Evolutionary conservation across 169 alveolate genomes (phyloP), one percentile per base, ranked within the genome.

Genomic region (Babesia ovis): DNA sequence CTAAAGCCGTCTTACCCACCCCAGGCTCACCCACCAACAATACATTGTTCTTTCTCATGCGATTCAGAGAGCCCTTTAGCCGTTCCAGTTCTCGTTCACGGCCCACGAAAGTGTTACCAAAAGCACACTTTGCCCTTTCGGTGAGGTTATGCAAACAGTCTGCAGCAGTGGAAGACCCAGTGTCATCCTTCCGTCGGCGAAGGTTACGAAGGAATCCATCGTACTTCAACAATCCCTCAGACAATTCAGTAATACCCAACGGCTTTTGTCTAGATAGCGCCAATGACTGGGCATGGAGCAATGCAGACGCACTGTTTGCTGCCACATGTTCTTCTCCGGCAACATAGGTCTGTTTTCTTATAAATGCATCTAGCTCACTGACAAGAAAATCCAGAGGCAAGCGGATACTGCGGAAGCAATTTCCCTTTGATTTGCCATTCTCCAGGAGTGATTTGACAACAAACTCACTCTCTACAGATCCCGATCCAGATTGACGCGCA

Each of bases 141-240:
- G 94, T 90, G 53, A 90, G 71, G 68, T 90, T 20, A 6, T 27
- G 12, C 22, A 61, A 4, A 29, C 43, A 61, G 11, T 61, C 23
- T 8, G 32, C 87, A 89, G 43, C 85, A 77, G 22, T 93, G 61
- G 31, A 84, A 85, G 37, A 80, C 77, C 85, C 95, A 95, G 41
- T 95, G 92, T 86, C 94, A 98, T 3, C 98, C 97, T 32, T 98
- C 94, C 60, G 93, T 91, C 94, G 96, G 83, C 71, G 94, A 89
- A 16, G 98, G 98, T 43, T 85, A 89, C 37, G 92, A 83, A 80
- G 96, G 97, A 75, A 94, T 88, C 48, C 71, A 90, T 50, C 97
- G 95, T 48, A 96, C 94, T 77, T 93, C 93, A 55, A 90, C 94
- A 58, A 95, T 92, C 85, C 93, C 88, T n/a, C 85, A 89, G 48